These are phyloP conservation scores for Cystofilobasidium capitatum DNA, from an alignment of 768 basidiomycete species.

Conservation along the genomic window DNA sequence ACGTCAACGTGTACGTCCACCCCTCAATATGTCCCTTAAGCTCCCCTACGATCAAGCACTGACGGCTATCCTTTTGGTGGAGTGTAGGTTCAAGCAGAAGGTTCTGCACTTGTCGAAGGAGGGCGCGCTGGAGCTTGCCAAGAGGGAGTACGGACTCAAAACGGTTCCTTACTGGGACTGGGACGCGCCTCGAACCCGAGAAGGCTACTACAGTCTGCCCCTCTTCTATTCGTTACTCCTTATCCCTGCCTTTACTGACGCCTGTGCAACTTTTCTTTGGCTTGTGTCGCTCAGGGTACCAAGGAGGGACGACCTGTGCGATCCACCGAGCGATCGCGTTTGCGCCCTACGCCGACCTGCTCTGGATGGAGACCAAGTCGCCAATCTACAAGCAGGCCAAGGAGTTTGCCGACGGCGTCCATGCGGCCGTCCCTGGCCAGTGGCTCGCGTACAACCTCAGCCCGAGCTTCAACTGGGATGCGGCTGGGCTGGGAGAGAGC, in stretches of 20 bases:
- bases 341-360: constrained; percentile 75
- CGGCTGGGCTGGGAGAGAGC: constrained; percentile 71
- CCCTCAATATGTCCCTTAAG: background rate
- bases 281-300: constrained; percentile 49
- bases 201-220: constrained; percentile 66
- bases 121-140: constrained; percentile 63
- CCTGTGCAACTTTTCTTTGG: background rate
- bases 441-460: constrained; percentile 58
- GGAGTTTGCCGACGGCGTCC: constrained; percentile 77
- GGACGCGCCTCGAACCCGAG: constrained; percentile 86
- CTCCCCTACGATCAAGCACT: background rate
- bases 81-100: constrained; percentile 8
- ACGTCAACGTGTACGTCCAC: constrained; percentile 2
- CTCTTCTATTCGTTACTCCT: background rate
- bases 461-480: constrained; percentile 46
- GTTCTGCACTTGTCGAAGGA: constrained; percentile 59
- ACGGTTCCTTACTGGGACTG: constrained; percentile 80
- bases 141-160: constrained; percentile 65
- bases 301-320: constrained; percentile 90
- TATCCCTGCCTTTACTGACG: background rate
- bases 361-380: constrained; percentile 90
- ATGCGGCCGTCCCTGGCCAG: constrained; percentile 56
- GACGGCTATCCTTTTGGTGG: background rate
- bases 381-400: constrained; percentile 84
- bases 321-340: constrained; percentile 69